These are phyloP conservation scores for Aureococcus anophagefferens DNA, from an alignment of 108 stramenopile species.

Conservation along the genomic window DNA sequence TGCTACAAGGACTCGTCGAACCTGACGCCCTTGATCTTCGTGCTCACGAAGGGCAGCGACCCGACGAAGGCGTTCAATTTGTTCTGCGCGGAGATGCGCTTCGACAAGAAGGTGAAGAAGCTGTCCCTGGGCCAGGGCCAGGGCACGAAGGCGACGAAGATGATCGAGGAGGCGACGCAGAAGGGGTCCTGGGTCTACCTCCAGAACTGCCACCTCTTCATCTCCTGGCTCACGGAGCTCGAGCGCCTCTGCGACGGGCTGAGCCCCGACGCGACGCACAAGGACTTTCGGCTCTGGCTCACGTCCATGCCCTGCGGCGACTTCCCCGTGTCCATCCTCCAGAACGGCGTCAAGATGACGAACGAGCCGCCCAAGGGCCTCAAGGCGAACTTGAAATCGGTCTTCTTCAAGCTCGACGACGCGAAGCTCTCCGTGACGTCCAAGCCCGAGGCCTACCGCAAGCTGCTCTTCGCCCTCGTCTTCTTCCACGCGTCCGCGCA, in stretches of 20 bases:
- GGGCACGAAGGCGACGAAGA: constrained; percentile 32
- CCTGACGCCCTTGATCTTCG: constrained; percentile 51
- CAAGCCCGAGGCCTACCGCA: constrained; percentile 33
- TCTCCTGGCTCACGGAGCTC: constrained; percentile 44
- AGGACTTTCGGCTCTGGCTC: constrained; percentile 51
- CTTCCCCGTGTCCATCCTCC: constrained; percentile 45
- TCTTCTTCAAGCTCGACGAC: constrained; percentile 14
- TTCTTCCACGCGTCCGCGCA: constrained; percentile 48
- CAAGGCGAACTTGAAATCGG: constrained; percentile 40
- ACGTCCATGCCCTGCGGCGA: constrained; percentile 43
- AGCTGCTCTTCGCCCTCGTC: constrained; percentile 44
- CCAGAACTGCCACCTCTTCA: constrained; percentile 58
- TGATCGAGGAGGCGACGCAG: constrained; percentile 41
- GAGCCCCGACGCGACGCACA: constrained; percentile 28
- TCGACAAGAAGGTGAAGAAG: constrained; percentile 37
- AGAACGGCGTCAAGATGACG: constrained; percentile 48
- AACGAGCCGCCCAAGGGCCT: constrained; percentile 53
- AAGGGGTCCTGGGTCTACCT: constrained; percentile 59
- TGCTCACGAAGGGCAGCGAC: constrained; percentile 46
- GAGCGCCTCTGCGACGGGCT: constrained; percentile 41
- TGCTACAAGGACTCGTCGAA: constrained; percentile 47
- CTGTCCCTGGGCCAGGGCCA: constrained; percentile 55
- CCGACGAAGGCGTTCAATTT: constrained; percentile 45
- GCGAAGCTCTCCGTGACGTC: neutral
- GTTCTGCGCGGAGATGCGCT: constrained; percentile 34